Conservation (phyloP, 2,329 filamentous ascomycete genomes). For the Xylaria sp. region DNA sequence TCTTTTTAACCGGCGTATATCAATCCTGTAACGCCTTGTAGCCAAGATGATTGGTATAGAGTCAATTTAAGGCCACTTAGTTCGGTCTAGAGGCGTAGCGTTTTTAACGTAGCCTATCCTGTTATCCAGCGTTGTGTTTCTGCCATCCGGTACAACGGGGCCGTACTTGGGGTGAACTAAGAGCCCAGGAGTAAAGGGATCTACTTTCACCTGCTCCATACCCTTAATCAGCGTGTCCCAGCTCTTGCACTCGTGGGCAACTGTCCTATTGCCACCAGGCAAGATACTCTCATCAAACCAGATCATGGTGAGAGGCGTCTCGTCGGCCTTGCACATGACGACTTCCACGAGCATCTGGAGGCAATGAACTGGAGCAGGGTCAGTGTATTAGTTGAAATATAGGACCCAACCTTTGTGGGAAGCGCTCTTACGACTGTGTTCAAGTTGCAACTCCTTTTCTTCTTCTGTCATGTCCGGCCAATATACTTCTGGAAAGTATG, state of each 20-base stretch:
- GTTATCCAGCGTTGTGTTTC: slow-evolving; percentile 39
- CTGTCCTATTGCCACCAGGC: slow-evolving; percentile 43
- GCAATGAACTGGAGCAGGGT: slow-evolving; percentile 37
- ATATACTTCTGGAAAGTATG: slow-evolving; percentile 42
- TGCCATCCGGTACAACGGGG: slow-evolving; percentile 38
- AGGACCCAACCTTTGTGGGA: not conserved
- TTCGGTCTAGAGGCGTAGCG: slow-evolving; percentile 35
- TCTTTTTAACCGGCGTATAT: not conserved
- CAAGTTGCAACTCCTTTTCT: slow-evolving; percentile 41
- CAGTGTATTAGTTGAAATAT: not conserved
- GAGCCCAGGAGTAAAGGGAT: slow-evolving; percentile 42
- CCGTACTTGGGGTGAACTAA: slow-evolving; percentile 43
- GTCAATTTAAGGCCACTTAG: slow-evolving; percentile 31
- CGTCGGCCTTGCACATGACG: slow-evolving; percentile 43
- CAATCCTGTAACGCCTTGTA: not conserved
- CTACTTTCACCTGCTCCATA: slow-evolving; percentile 41
- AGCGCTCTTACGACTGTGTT: slow-evolving; percentile 39
- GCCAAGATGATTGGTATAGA: not conserved
- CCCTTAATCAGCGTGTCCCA: slow-evolving; percentile 41
- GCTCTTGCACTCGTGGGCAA: slow-evolving; percentile 42
- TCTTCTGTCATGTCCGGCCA: slow-evolving; percentile 43
- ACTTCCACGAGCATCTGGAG: slow-evolving; percentile 43
- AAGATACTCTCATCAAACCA: slow-evolving; percentile 44
- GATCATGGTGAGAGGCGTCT: slow-evolving; percentile 43
- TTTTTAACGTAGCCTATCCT: slow-evolving; percentile 40